Conservation (phyloP, 345 rosid species). For the Cardamine occulta region DNA sequence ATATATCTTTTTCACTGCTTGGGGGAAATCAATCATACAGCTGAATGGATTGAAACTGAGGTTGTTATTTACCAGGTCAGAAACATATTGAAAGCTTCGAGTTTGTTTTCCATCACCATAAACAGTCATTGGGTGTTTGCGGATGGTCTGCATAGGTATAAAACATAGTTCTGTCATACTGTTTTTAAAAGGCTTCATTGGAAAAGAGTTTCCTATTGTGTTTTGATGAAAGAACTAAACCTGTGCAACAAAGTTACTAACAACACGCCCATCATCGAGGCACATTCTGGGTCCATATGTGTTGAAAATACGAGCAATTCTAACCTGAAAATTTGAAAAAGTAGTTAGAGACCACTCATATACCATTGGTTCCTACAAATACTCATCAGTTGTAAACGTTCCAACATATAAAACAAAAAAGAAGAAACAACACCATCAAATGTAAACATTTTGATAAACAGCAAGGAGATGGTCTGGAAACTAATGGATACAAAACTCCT, state of each 20-base stretch:
- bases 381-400: conserved; percentile 5
- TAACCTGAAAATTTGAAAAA: conserved; percentile 60
- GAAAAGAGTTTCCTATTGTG: not conserved
- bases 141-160: conserved; percentile 56
- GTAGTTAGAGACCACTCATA: not conserved
- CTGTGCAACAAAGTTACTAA: conserved; percentile 99
- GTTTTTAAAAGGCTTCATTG: not conserved
- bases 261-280: conserved; percentile 99
- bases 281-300: conserved; percentile 99
- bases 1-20: not conserved
- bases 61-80: conserved; percentile 72
- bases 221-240: conserved; percentile 45
- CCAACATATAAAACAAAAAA: not conserved
- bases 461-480: not conserved
- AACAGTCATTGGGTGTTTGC: conserved; percentile 92
- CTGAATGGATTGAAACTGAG: not conserved
- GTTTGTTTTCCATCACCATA: conserved; percentile 99
- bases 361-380: not conserved
- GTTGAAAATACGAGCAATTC: conserved; percentile 97
- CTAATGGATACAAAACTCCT: not conserved
- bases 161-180: conserved; percentile 9
- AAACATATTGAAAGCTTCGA: conserved; percentile 97
- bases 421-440: conserved; percentile 7
- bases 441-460: not conserved
- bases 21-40: conserved; percentile 19